Conservation (phyloP, 192 early-diverging fungal species). For the Rhizophagus sp. region DNA sequence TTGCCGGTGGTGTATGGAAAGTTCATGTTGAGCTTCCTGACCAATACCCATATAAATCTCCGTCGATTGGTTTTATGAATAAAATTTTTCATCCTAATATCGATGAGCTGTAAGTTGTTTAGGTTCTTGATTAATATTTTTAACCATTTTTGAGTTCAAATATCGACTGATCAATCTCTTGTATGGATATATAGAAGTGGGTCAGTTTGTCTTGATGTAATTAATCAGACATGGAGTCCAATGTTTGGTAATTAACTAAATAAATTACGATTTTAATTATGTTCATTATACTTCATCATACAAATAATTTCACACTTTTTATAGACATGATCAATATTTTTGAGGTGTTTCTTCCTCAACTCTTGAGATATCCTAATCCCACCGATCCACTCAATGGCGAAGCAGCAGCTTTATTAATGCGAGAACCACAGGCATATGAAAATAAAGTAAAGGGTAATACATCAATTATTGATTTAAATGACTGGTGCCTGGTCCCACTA, state of each 20-base stretch:
- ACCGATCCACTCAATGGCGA: slow-evolving; percentile 99
- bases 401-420: slow-evolving; percentile 96
- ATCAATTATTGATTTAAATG: background rate
- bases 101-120: slow-evolving; percentile 84
- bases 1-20: slow-evolving; percentile 93
- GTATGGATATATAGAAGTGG: slow-evolving; percentile 70
- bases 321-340: slow-evolving; percentile 99
- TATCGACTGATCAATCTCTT: background rate
- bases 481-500: no score
- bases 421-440: slow-evolving; percentile 89
- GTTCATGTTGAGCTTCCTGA: slow-evolving; percentile 98
- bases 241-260: slow-evolving; percentile 81
- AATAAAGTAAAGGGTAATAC: slow-evolving; percentile 85
- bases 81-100: slow-evolving; percentile 99
- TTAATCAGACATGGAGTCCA: slow-evolving; percentile 99
- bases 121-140: background rate
- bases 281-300: background rate
- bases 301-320: background rate
- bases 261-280: background rate
- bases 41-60: slow-evolving; percentile 99
- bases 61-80: slow-evolving; percentile 99
- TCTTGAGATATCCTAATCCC: slow-evolving; percentile 98
- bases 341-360: slow-evolving; percentile 96
- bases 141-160: background rate
- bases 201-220: slow-evolving; percentile 98